Evolutionary conservation across 1,139 yeast genomes (phyloP), one percentile per base, ranked within the genome.

Genomic region (Hyphopichia fennica): DNA sequence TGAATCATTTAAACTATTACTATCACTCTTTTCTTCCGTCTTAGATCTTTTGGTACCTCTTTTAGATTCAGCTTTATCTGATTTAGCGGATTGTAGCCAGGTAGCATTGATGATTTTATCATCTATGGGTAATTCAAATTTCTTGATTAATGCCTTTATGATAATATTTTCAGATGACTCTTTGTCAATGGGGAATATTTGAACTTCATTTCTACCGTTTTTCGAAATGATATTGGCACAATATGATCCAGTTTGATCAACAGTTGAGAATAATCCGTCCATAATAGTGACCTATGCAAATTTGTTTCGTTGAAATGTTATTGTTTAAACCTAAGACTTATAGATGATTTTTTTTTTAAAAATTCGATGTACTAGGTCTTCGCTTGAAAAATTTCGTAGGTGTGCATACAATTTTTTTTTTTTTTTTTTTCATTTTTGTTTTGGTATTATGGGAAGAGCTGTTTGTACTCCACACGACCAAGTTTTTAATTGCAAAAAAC

Each of bases 131-230:
- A 51, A 42, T 31, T 52, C 54, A 11, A 42, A 19, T 40, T 48
- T 50, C 20, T 45, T 45, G 16, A 49, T 39, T 20, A 46, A 37
- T 11, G 41, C 23, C 23, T 45, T 44, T 17, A 31, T 27, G 13
- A 36, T 38, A 11, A 39, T 38, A 22, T 35, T 14, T 23, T 35
- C 31, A 13, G 39, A 38, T 37, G 41, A 20, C 29, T 34, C 14
- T 18, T 40, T 41, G 32, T 50, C 46, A 29, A 60, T 31, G 34
- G 54, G 49, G 44, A 58, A 67, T 34, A 69, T 53, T 51, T 66
- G 72, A 13, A 69, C 58, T 46, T 69, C 75, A 38, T 65, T 63
- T 40, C 72, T 54, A 13, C 69, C 71, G 40, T 49, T 52, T 41
- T 62, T 58, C 34, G 67, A 58, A 38, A 67, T 60, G 37, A 64